phyloP scores from a whole-genome alignment of 2,329 filamentous ascomycete species.

The Leptosphaerulina australis region DNA sequence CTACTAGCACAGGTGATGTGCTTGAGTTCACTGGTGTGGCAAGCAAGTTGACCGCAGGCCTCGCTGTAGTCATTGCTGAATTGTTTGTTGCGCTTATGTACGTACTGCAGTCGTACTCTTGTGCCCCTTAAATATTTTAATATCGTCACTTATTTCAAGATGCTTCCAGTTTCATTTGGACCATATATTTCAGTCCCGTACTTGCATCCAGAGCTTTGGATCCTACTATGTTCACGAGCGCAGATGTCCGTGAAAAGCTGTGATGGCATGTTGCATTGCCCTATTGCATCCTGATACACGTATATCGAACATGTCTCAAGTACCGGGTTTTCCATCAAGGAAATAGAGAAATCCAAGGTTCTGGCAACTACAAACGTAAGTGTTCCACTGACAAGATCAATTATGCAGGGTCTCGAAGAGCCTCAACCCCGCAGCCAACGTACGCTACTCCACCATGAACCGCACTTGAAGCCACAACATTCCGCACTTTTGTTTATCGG shows the following conservation, averaged over 20 bases:
- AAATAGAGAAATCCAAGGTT: not conserved
- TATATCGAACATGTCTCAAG: not conserved
- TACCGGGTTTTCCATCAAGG: not conserved
- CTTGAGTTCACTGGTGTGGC: slow-evolving; percentile 27
- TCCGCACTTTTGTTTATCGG: not conserved
- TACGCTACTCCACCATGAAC: not conserved
- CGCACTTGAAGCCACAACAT: not conserved
- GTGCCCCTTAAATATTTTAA: too few relatives aligned
- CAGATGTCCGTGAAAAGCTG: too few relatives aligned
- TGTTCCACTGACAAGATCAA: not conserved
- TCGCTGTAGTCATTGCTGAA: slow-evolving; percentile 15
- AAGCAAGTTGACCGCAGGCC: slow-evolving; percentile 12
- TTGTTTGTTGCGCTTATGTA: slow-evolving; percentile 22
- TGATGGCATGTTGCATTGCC: too few relatives aligned
- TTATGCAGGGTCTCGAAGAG: not conserved
- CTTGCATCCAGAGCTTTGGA: too few relatives aligned
- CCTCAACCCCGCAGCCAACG: not conserved
- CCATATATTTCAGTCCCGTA: too few relatives aligned
- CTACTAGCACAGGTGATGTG: slow-evolving; percentile 15
- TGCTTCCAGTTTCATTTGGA: too few relatives aligned
- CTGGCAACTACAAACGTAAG: not conserved
- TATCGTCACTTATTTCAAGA: too few relatives aligned
- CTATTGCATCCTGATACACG: too few relatives aligned
- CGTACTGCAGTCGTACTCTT: too few relatives aligned
- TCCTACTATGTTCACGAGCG: too few relatives aligned